Evolutionary conservation across 108 stramenopile species (phyloP).

Genomic region (Nitzschia sp.): DNA sequence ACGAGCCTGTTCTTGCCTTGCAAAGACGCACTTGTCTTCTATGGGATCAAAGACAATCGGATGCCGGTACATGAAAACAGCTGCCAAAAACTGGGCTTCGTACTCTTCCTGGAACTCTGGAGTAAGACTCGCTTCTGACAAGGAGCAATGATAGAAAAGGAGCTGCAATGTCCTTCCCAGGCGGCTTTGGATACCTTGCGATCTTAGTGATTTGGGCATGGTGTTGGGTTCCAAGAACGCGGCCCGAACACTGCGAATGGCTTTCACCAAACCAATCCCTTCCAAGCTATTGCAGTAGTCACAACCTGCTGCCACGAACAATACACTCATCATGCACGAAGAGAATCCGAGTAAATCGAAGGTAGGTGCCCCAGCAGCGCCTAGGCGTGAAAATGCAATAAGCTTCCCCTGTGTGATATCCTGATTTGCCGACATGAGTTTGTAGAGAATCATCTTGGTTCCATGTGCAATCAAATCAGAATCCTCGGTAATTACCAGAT

Average conservation of each 20-base stretch:
- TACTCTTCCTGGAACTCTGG: slow-evolving; percentile 56
- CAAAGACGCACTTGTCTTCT: slow-evolving; percentile 27
- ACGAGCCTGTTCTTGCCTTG: not conserved
- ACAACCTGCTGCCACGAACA: slow-evolving; percentile 94
- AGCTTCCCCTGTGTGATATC: slow-evolving; percentile 25
- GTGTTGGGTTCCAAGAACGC: slow-evolving; percentile 27
- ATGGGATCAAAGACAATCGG: slow-evolving; percentile 82
- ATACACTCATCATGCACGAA: slow-evolving; percentile 81
- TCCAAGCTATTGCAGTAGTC: slow-evolving; percentile 86
- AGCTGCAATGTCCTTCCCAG: slow-evolving; percentile 18
- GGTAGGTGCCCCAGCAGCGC: slow-evolving; percentile 2
- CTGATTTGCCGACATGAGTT: slow-evolving; percentile 55
- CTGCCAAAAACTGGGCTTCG: slow-evolving; percentile 70
- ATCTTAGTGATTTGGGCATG: not conserved
- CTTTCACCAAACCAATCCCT: slow-evolving; percentile 88
- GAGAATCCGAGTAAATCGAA: slow-evolving; percentile 64
- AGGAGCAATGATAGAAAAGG: slow-evolving; percentile 14
- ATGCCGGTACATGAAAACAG: slow-evolving; percentile 88
- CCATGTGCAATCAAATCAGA: slow-evolving; percentile 91
- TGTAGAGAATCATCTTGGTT: slow-evolving; percentile 76
- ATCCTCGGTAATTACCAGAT: slow-evolving; percentile 95
- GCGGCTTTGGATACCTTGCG: not conserved
- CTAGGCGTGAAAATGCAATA: slow-evolving; percentile 32
- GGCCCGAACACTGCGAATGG: slow-evolving; percentile 61
- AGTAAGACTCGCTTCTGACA: not conserved